A percentile compares a stretch with the other conserved stretches of the same genome.
Conservation (phyloP, 2,329 filamentous ascomycete genomes). For the Cladosporium sp. region DNA sequence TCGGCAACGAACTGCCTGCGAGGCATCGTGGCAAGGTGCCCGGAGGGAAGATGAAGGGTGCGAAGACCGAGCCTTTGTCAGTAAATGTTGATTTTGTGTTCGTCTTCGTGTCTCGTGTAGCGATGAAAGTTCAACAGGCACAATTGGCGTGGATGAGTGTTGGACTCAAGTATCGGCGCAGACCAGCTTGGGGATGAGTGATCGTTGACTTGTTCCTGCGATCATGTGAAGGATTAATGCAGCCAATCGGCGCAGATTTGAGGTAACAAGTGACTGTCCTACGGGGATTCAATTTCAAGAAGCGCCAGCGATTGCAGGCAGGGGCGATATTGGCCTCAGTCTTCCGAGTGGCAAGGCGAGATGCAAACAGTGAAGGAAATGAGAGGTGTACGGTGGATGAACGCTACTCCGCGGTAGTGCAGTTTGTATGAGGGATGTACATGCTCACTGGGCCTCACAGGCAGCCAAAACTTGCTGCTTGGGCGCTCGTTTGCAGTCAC, state of each 20-base stretch:
- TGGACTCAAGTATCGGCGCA: too few species aligned
- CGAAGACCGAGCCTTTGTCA: background rate
- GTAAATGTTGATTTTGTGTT: background rate
- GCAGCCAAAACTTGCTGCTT: background rate
- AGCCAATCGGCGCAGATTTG: background rate
- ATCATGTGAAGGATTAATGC: background rate
- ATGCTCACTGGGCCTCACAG: background rate
- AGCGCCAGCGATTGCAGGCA: too few species aligned
- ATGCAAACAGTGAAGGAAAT: too few species aligned
- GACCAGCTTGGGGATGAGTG: too few species aligned
- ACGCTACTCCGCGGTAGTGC: too few species aligned
- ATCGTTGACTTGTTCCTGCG: too few species aligned
- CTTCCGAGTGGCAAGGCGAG: too few species aligned
- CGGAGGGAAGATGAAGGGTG: background rate
- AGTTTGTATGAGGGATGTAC: too few species aligned
- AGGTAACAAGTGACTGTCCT: background rate
- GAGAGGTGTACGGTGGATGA: too few species aligned
- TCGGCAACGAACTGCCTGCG: slow-evolving; percentile 63
- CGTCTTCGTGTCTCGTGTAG: background rate
- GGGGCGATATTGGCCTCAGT: too few species aligned
- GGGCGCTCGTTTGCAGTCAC: background rate
- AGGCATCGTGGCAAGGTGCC: slow-evolving; percentile 50
- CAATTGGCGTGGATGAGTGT: background rate
- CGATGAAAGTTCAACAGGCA: background rate
- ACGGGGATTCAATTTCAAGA: too few species aligned